phyloP scores from a whole-genome alignment of 1,139 yeast genomes.

The Candida buenavistaensis region DNA sequence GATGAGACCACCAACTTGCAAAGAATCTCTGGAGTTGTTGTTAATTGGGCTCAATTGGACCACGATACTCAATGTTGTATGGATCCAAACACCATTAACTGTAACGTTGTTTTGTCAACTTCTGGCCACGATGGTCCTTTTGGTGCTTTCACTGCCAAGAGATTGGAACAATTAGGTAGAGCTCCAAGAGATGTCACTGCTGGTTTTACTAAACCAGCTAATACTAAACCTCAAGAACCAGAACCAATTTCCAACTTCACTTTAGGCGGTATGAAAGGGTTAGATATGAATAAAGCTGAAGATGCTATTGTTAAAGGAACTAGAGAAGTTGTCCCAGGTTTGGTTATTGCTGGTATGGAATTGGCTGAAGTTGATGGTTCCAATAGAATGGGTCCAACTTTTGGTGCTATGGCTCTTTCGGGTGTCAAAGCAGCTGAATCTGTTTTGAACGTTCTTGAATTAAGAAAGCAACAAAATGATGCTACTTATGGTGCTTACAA shows the following conservation, averaged over 20 bases:
- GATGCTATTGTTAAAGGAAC: conserved; percentile 75
- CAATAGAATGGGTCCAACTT: conserved; percentile 84
- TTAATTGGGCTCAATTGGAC: conserved; percentile 80
- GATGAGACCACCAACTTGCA: conserved; percentile 55
- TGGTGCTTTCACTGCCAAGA: conserved; percentile 74
- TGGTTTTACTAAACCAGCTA: conserved; percentile 10
- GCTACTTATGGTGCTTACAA: conserved; percentile 1
- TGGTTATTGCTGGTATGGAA: conserved; percentile 82
- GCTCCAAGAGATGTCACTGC: conserved; percentile 22
- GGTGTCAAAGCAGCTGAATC: conserved; percentile 77
- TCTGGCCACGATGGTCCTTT: conserved; percentile 85
- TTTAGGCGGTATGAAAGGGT: conserved; percentile 74
- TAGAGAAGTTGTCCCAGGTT: conserved; percentile 68
- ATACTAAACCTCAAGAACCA: conserved; percentile 1
- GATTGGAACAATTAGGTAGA: conserved; percentile 36
- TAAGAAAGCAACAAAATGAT: conserved; percentile 45
- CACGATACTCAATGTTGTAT: conserved; percentile 79
- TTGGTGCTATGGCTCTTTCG: conserved; percentile 78
- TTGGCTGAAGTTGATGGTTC: conserved; percentile 75
- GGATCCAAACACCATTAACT: conserved; percentile 83
- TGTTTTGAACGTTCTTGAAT: conserved; percentile 51
- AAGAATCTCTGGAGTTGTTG: conserved; percentile 76
- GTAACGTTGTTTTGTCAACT: conserved; percentile 68
- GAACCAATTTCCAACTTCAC: conserved; percentile 33
- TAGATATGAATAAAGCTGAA: conserved; percentile 78